Conservation (phyloP, 768 basidiomycete species). For the Hericium alpestre region DNA sequence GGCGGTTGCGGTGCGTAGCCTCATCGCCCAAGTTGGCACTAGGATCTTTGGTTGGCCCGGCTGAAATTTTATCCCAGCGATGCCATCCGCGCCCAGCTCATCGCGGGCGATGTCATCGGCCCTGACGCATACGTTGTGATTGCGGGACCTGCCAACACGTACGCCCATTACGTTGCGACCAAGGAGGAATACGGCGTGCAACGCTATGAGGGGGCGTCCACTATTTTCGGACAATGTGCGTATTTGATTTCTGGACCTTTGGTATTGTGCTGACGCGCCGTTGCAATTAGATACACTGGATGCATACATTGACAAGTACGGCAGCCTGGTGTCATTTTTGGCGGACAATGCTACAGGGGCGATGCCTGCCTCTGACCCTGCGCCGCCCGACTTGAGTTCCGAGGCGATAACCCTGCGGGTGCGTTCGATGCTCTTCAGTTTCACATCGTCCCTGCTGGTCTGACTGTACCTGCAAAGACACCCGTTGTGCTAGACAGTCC, state of each 20-base stretch:
- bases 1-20: constrained; percentile 48
- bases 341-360: constrained; percentile 33
- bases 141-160: constrained; percentile 76
- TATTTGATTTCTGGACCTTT: constrained; percentile 10
- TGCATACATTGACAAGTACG: constrained; percentile 70
- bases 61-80: constrained; percentile 34
- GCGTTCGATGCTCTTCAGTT: neutral
- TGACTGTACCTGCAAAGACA: constrained; percentile 26
- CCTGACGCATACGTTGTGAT: constrained; percentile 65
- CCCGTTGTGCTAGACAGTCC: constrained; percentile 51
- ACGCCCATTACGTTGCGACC: constrained; percentile 65
- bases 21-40: constrained; percentile 1
- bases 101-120: constrained; percentile 52
- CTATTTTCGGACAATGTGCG: constrained; percentile 65
- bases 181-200: constrained; percentile 65
- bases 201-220: constrained; percentile 76
- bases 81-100: constrained; percentile 53
- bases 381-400: constrained; percentile 53
- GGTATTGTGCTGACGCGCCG: constrained; percentile 1
- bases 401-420: constrained; percentile 63
- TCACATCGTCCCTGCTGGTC: neutral
- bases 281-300: constrained; percentile 52
- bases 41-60: neutral
- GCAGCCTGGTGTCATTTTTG: constrained; percentile 52
- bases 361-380: constrained; percentile 48